phyloP scores from a whole-genome alignment of 2,329 filamentous ascomycete genomes.

The Pseudogymnoascus sp. region DNA sequence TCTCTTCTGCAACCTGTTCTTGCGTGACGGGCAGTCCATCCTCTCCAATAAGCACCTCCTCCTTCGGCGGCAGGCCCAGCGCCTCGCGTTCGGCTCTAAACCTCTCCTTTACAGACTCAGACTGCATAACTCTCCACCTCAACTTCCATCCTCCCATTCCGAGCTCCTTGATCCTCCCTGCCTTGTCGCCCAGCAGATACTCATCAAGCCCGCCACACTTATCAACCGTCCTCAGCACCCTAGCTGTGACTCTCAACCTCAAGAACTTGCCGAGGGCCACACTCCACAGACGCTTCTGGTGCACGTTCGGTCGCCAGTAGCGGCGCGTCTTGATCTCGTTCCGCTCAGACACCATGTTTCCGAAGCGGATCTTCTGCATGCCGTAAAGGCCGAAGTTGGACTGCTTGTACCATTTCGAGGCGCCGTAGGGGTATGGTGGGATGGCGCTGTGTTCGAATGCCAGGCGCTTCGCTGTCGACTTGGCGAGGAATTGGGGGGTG shows the following conservation, averaged over 20 bases:
- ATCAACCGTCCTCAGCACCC: conserved; percentile 65
- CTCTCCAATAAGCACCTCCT: conserved; percentile 30
- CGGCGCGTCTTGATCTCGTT: conserved; percentile 63
- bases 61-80: conserved; percentile 53
- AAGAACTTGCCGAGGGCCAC: conserved; percentile 53
- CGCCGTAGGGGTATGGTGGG: conserved; percentile 66
- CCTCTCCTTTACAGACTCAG: conserved; percentile 52
- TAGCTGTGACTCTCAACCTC: conserved; percentile 59
- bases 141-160: conserved; percentile 86
- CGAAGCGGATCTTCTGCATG: conserved; percentile 61
- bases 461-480: conserved; percentile 30
- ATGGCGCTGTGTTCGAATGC: conserved; percentile 26
- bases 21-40: conserved; percentile 29
- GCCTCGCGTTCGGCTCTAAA: conserved; percentile 57
- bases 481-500: conserved; percentile 22
- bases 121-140: conserved; percentile 85
- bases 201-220: conserved; percentile 85
- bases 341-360: conserved; percentile 64
- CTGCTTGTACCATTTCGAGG: conserved; percentile 66
- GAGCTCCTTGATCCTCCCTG: conserved; percentile 71
- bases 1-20: conserved; percentile 25
- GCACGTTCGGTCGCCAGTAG: conserved; percentile 63
- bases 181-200: conserved; percentile 77
- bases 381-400: conserved; percentile 70
- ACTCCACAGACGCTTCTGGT: conserved; percentile 58